Conservation (phyloP, 805 yeast genomes). For the Myxozyma lipomycoides region DNA sequence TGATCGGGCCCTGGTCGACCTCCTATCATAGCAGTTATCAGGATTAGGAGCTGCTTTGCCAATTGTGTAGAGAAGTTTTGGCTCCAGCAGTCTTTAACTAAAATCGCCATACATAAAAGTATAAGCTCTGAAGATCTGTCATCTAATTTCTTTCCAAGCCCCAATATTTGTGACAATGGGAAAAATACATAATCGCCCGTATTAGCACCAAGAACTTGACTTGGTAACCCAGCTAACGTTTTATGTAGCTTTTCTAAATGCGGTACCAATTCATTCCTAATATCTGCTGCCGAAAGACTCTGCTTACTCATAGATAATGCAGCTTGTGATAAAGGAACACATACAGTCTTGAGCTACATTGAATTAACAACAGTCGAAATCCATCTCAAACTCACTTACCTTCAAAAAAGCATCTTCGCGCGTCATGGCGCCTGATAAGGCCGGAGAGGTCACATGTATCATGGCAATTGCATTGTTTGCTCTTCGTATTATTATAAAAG, state of each 20-base stretch:
- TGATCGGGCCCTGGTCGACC: constrained; percentile 42
- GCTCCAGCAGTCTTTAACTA: constrained; percentile 51
- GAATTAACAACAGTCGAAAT: too few species aligned
- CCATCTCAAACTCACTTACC: too few species aligned
- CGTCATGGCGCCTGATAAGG: too few species aligned
- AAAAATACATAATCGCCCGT: constrained; percentile 61
- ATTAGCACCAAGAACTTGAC: constrained; percentile 18
- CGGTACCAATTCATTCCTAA: background rate
- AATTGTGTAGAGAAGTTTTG: constrained; percentile 41
- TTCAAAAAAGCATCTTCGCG: too few species aligned
- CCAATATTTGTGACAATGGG: constrained; percentile 54
- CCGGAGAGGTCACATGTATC: too few species aligned
- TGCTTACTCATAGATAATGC: background rate
- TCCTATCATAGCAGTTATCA: constrained; percentile 47
- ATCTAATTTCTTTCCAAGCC: constrained; percentile 44
- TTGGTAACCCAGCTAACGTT: constrained; percentile 9
- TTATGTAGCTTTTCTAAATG: background rate
- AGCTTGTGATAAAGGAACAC: background rate
- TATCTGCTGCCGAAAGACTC: background rate
- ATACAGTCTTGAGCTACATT: background rate
- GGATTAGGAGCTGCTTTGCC: constrained; percentile 46
- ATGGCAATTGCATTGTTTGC: too few species aligned
- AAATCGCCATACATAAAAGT: constrained; percentile 43
- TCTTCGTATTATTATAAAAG: too few species aligned
- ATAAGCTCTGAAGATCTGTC: constrained; percentile 47